Evolutionary conservation across 345 rosid genomes (phyloP).

Genomic region (Theobroma cacao): DNA sequence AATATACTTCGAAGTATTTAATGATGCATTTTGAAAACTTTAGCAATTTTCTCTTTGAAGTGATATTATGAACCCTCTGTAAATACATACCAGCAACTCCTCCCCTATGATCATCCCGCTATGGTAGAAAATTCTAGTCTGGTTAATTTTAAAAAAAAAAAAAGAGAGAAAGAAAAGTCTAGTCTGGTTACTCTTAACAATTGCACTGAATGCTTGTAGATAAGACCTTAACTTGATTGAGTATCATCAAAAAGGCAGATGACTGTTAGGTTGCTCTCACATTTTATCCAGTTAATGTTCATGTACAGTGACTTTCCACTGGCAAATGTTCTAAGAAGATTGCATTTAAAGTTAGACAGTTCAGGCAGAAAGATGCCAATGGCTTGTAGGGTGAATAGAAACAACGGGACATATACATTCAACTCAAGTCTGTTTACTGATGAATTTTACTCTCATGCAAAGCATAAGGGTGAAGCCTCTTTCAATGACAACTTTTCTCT

Average conservation of each 20-base stretch:
- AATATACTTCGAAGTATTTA: background rate
- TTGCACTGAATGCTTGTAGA: background rate
- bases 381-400: background rate
- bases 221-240: background rate
- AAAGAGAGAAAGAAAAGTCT: too few relatives aligned
- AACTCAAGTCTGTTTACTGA: background rate
- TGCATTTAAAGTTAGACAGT: background rate
- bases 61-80: background rate
- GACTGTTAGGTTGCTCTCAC: background rate
- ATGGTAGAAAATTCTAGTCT: background rate
- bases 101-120: background rate
- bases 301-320: background rate
- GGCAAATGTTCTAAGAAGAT: background rate
- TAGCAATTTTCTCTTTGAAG: background rate
- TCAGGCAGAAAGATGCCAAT: background rate
- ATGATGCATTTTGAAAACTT: background rate
- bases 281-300: background rate
- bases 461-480: conserved; percentile 6
- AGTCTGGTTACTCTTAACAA: background rate
- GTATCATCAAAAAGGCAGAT: background rate
- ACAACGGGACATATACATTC: background rate
- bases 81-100: background rate
- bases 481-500: background rate
- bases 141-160: too few relatives aligned
- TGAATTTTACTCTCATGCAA: background rate